Percentiles rank a stretch among this genome's conserved stretches.
Evolutionary conservation across 225 moss, liverwort and hornwort species (phyloP).

Genomic region (Marchantia polymorpha): DNA sequence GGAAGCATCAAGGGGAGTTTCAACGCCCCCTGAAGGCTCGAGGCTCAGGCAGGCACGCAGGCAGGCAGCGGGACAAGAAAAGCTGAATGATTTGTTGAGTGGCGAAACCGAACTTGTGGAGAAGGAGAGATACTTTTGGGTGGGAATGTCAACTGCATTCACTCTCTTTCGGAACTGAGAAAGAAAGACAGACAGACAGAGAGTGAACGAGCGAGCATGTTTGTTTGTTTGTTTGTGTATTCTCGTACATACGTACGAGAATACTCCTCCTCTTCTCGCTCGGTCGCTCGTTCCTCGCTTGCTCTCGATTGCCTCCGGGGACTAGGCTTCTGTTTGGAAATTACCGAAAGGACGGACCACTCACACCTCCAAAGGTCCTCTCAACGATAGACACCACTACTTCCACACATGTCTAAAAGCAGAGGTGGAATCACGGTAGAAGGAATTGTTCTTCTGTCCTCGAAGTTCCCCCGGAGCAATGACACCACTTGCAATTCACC

Average conservation of each 20-base stretch:
- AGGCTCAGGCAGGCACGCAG: too few relatives aligned
- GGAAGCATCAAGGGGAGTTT: background rate
- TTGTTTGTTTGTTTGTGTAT: background rate
- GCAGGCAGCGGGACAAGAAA: background rate
- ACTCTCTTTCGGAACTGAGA: background rate
- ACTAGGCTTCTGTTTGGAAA: background rate
- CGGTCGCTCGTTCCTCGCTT: too few relatives aligned
- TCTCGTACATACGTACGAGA: too few relatives aligned
- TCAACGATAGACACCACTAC: background rate
- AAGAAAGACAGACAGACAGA: too few relatives aligned
- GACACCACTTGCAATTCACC: background rate
- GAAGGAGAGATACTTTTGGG: constrained; percentile 1
- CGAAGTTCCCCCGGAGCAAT: background rate
- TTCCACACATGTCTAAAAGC: background rate
- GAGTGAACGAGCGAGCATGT: background rate
- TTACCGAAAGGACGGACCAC: background rate
- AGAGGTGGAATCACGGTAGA: background rate
- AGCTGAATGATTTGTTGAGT: background rate
- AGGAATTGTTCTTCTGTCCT: background rate
- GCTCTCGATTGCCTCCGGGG: background rate
- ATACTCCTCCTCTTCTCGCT: background rate
- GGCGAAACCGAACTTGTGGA: constrained; percentile 1
- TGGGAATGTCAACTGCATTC: constrained; percentile 17
- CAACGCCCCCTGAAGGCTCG: background rate
- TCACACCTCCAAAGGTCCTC: background rate